phyloP scores from a whole-genome alignment of 148 eudicot species.

The Polygonum maritimum region DNA sequence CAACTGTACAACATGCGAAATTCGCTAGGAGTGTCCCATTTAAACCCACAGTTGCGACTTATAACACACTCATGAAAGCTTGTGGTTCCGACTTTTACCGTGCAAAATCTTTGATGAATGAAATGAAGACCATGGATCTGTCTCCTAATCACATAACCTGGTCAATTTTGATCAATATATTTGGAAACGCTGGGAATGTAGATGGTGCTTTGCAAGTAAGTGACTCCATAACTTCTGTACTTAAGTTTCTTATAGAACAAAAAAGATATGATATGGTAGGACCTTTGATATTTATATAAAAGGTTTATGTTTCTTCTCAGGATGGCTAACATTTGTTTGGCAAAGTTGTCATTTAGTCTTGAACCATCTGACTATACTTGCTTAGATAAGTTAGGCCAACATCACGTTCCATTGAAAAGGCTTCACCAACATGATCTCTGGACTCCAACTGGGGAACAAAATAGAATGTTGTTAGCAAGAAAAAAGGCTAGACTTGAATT shows the following conservation, averaged over 20 bases:
- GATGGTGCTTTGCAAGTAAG: slow-evolving; percentile 68
- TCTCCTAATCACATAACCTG: slow-evolving; percentile 88
- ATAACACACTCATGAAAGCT: slow-evolving; percentile 86
- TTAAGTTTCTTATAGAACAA: neutral
- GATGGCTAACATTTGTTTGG: neutral
- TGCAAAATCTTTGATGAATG: slow-evolving; percentile 69
- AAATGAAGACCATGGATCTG: slow-evolving; percentile 63
- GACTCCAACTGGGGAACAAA: neutral
- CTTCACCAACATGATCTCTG: too few relatives aligned
- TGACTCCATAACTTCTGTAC: neutral
- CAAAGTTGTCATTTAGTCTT: neutral
- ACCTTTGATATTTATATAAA: neutral
- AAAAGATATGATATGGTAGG: neutral
- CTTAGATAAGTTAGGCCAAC: neutral
- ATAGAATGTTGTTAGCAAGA: neutral
- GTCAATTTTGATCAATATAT: slow-evolving; percentile 65
- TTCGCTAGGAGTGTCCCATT: slow-evolving; percentile 43
- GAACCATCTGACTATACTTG: neutral
- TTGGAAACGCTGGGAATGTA: slow-evolving; percentile 63
- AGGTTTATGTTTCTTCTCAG: neutral
- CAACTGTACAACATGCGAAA: slow-evolving; percentile 21
- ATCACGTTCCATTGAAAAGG: too few relatives aligned
- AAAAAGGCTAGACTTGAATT: neutral
- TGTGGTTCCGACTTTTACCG: slow-evolving; percentile 79
- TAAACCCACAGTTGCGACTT: slow-evolving; percentile 68